A percentile compares a stretch with the other conserved stretches of the same genome.
phyloP scores from a whole-genome alignment of 2,329 filamentous ascomycete species.

The Conoideocrella luteorostrata region DNA sequence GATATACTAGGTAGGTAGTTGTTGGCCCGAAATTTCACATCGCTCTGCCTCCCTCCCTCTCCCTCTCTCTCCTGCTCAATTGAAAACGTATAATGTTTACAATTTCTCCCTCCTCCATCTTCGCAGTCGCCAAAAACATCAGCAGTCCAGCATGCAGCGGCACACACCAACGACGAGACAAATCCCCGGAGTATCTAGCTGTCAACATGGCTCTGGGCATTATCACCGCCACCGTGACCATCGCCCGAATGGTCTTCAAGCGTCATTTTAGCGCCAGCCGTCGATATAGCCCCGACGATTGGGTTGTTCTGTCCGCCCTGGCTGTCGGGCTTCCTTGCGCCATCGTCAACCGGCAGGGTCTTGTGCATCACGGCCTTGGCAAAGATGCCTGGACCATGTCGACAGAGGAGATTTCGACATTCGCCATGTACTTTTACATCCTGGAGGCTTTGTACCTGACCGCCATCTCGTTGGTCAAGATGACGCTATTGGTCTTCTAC shows the following conservation, averaged over 20 bases:
- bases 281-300: slow-evolving; percentile 26
- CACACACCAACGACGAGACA: neutral
- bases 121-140: slow-evolving; percentile 3
- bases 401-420: slow-evolving; percentile 29
- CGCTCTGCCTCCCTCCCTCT: neutral
- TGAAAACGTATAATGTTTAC: too few species aligned
- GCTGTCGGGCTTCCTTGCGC: slow-evolving; percentile 18
- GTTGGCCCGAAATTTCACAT: neutral
- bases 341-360: slow-evolving; percentile 22
- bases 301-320: slow-evolving; percentile 20
- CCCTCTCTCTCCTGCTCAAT: too few species aligned
- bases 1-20: slow-evolving; percentile 1
- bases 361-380: slow-evolving; percentile 32
- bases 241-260: slow-evolving; percentile 26
- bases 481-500: slow-evolving; percentile 45
- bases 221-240: slow-evolving; percentile 27
- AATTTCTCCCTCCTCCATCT: too few species aligned
- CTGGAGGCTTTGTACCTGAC: slow-evolving; percentile 36
- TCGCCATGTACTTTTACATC: slow-evolving; percentile 34
- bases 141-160: slow-evolving; percentile 4
- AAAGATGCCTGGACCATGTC: slow-evolving; percentile 40
- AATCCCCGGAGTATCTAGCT: neutral
- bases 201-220: slow-evolving; percentile 13
- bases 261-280: slow-evolving; percentile 18
- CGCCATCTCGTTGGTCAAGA: slow-evolving; percentile 37